Evolutionary conservation across 2,329 filamentous ascomycete species (phyloP), one percentile per base, ranked within the genome.

Genomic region (Lachnellula subtilissima): DNA sequence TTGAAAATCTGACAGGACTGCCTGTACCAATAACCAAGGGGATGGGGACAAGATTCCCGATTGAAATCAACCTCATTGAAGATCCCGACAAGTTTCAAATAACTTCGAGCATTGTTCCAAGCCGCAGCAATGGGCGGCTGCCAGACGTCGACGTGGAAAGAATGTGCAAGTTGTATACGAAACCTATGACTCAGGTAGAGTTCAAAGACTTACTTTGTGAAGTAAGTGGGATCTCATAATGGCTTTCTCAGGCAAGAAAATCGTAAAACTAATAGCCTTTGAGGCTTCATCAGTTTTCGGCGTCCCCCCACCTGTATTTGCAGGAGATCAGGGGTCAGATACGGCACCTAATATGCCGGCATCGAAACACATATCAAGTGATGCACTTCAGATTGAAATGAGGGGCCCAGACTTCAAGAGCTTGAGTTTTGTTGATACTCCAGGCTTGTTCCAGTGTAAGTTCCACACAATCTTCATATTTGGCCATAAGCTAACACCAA

Each of bases 41-140:
- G 9, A 37, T 50, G 32, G 52, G 45, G 14, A 50, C 52, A 17
- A 40, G 47, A 45, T 54, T 54, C 25, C 46, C 52, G 7, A 54
- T 54, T 14, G 47, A 54, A 36, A 54, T 54, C 28, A 54, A 42
- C 32, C 52, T 54, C 47, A 46, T 54, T 12, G 37, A 54, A 50
- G 52, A 54, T 46, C 36, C 46, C 14, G 15, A 28, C 19, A 50
- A 36, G 12, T 54, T 54, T 22, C 52, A 50, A 42, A 50, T 54
- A 12, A 54, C 39, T 6, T 37, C 52, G 9, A 54, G 52, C 32
- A 50, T 54, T 22, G 25, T 54, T 40, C 25, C 37, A 22, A 39
- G 39, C 40, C 35, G 19, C 14, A 46, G 39, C 28, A 23, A 37
- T 15, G 12, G 6, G 5, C 28, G 8, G 7, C 32, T 50, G 14